These are phyloP conservation scores for Fusarium keratoplasticum DNA, from an alignment of 2,329 filamentous ascomycete species.

Conservation along the genomic window DNA sequence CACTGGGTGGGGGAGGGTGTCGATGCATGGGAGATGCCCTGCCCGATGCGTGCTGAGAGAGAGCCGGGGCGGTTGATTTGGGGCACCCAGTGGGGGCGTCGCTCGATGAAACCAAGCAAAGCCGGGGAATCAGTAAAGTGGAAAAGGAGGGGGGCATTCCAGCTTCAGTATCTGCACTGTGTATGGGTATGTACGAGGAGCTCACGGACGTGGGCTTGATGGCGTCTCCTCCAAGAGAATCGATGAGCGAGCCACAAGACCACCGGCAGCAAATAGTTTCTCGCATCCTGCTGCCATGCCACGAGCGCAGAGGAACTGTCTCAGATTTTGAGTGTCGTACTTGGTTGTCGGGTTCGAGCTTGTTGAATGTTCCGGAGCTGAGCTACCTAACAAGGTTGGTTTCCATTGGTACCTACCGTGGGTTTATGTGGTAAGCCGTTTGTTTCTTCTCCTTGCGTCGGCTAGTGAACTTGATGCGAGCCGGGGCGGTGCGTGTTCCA, in stretches of 20 bases:
- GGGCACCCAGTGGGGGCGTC: constrained; percentile 23
- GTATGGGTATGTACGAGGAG: background rate
- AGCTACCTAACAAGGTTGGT: background rate
- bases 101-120: constrained; percentile 34
- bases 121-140: constrained; percentile 21
- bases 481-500: constrained; percentile 18
- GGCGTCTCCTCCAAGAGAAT: constrained; percentile 7
- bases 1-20: constrained; percentile 41
- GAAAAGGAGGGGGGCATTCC: constrained; percentile 20
- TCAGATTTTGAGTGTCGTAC: constrained; percentile 20
- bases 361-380: constrained; percentile 2
- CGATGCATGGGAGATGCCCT: constrained; percentile 14
- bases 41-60: constrained; percentile 5
- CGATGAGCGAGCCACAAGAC: constrained; percentile 21
- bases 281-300: constrained; percentile 17
- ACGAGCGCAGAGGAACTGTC: constrained; percentile 26
- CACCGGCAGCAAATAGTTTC: constrained; percentile 32
- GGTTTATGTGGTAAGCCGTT: constrained; percentile 9
- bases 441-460: constrained; percentile 35
- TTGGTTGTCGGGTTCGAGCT: constrained; percentile 17
- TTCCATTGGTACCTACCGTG: background rate
- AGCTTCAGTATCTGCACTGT: constrained; percentile 11
- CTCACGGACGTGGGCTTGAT: constrained; percentile 7
- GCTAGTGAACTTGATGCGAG: constrained; percentile 15
- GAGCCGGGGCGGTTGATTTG: constrained; percentile 8